Conservation (phyloP, 371 early-diverging fungal genomes). For the Lichtheimia corymbifera region DNA sequence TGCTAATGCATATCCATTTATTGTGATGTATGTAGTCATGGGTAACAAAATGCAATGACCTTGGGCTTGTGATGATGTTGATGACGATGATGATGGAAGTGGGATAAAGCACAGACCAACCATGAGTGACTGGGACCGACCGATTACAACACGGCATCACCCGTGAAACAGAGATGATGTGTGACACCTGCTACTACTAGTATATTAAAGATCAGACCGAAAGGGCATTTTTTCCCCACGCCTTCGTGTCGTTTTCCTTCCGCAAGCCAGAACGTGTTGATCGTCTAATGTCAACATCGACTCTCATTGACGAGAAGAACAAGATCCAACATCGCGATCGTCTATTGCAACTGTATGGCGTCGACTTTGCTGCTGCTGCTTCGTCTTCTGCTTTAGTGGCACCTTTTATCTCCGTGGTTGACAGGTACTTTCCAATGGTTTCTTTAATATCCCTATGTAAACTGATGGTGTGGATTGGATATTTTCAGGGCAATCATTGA, state of each 20-base stretch:
- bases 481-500: constrained; percentile 56
- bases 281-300: not conserved
- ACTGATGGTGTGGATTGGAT: not conserved
- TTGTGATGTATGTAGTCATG: too few relatives aligned
- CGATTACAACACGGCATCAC: too few relatives aligned
- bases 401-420: constrained; percentile 68
- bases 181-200: too few relatives aligned
- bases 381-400: constrained; percentile 50
- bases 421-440: constrained; percentile 36
- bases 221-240: not conserved
- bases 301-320: not conserved
- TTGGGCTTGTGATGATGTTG: too few relatives aligned
- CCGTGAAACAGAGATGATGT: too few relatives aligned
- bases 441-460: not conserved
- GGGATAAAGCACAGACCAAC: too few relatives aligned
- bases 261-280: too few relatives aligned
- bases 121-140: too few relatives aligned
- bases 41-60: too few relatives aligned
- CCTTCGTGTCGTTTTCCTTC: not conserved
- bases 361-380: constrained; percentile 47
- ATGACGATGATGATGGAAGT: too few relatives aligned
- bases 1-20: too few relatives aligned
- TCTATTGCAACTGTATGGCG: constrained; percentile 29
- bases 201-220: too few relatives aligned
- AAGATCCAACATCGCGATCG: constrained; percentile 2